Base-by-base conservation (phyloP, 805 yeast genomes). In the Kodamaea hsintzibuensis region DNA sequence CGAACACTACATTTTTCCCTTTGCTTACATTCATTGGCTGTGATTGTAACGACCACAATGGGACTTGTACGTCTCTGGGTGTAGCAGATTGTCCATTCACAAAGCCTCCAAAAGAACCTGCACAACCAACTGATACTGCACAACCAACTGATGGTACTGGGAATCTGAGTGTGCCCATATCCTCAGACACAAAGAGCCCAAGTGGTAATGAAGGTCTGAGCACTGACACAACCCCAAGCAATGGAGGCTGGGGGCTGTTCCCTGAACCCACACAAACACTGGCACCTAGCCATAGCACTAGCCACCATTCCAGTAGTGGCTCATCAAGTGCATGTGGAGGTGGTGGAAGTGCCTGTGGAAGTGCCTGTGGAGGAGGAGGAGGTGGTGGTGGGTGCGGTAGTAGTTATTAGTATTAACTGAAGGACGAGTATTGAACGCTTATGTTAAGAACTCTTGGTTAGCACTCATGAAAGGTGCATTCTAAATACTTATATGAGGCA, bases 331-430 rank as follows among this genome's bases (percentile, higher is more conserved):
- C 39, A 3, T 35, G 39, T 7, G 39, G 39, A 35, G 39, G 39
- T 4, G 48, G 48, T 10, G 38, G 38, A n/a, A 6, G 38, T 27
- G n/a, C n/a, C n/a, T 25, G 48, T 27, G 48, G 48, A 27, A 38
- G 48, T 14, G 38, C 38, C 12, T 9, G 48, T 25, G 37, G 48
- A 10, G 48, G 48, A 25, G 48, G 48, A 16, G 48, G 48, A 25
- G 48, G 48, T 6, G 48, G 48, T 12, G 37, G 48, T 3, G 48
- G 48, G 7, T 22, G 25, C 25, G 25, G 25, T 22, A 6, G 25
- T 22, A 22, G 25, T 22, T 22, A 22, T n/a, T n/a, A n/a, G n/a
- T n/a, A n/a, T n/a, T n/a, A n/a, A n/a, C n/a, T n/a, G n/a, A n/a
- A n/a, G n/a, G n/a, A n/a, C n/a, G n/a, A n/a, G n/a, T n/a, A n/a